Evolutionary conservation across 1,139 yeast genomes (phyloP).

Genomic region (Schwanniomyces etchellsii): DNA sequence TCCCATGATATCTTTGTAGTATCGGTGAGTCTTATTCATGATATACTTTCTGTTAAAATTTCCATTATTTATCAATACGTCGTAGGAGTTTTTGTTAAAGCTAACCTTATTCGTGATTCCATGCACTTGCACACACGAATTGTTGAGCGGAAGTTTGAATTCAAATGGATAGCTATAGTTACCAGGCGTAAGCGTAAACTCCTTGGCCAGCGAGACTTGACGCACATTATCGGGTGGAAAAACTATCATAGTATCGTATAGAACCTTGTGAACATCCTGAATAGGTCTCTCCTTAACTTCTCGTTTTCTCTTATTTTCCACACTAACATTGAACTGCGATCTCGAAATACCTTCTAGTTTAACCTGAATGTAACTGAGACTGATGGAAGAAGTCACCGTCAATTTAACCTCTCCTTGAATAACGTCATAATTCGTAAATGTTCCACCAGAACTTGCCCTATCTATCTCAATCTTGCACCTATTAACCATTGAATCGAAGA

Average conservation of each 20-base stretch:
- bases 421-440: constrained; percentile 49
- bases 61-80: constrained; percentile 31
- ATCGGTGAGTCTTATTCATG: constrained; percentile 17
- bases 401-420: constrained; percentile 45
- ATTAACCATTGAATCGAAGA: constrained; percentile 18
- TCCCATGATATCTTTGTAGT: constrained; percentile 5
- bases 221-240: constrained; percentile 58
- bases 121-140: constrained; percentile 39
- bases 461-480: constrained; percentile 28
- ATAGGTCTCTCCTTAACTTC: constrained; percentile 18
- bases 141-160: constrained; percentile 48
- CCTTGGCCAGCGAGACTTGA: constrained; percentile 41
- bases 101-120: constrained; percentile 39
- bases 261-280: constrained; percentile 48
- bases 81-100: constrained; percentile 27
- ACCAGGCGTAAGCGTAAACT: constrained; percentile 59
- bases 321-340: constrained; percentile 30
- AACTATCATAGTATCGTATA: constrained; percentile 50
- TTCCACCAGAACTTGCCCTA: constrained; percentile 30
- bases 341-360: constrained; percentile 53
- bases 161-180: constrained; percentile 52
- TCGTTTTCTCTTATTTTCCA: constrained; percentile 12
- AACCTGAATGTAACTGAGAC: constrained; percentile 49
- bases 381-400: constrained; percentile 39
- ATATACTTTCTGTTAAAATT: constrained; percentile 20